Evolutionary conservation across 2,329 filamentous ascomycete species (phyloP), one percentile per base, ranked within the genome.

Genomic region (Calonectria pauciramosa): DNA sequence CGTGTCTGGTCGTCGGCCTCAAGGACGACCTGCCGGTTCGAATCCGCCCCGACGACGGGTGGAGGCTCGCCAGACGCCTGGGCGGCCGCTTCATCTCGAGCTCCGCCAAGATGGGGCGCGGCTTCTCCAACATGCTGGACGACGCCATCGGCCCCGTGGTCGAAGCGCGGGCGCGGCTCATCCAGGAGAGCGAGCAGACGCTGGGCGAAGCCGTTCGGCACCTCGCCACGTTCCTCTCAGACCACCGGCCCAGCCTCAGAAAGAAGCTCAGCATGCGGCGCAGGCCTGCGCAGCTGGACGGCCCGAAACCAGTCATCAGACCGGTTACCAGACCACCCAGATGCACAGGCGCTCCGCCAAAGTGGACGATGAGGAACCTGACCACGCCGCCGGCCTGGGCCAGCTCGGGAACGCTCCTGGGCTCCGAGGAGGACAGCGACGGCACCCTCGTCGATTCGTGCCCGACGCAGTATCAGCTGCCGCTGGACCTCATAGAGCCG

Each of bases 161-260:
- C 8, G 75, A 75, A 13, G 72, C 76, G n/a, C 71, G 76, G 11
- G 60, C 54, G 28, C 23, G 68, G 23, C 56, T 78, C 47, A 74
- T 78, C 23, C 70, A 68, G 18, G 75, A 78, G 56, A 78, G 76
- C 20, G 76, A 78, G 60, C 72, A 73, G 67, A 67, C 59, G 8
- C 60, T 76, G 14, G 75, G 76, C 1, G 26, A 69, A 3, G 75
- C 76, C 18, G 65, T 75, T 18, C 70, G 76, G 36, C 30, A 66
- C 16, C 34, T 77, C 14, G 47, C 73, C 30, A 28, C 65, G 1
- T 69, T 68, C 65, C 18, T 70, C 3, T 60, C 51, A 1, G 70
- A 56, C 0, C 71, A 47, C 23, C 70, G 70, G 44, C 59, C 44
- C 14, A 65, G 59, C 9, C 20, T 73, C 18, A 70, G 60, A 14